Conservation (phyloP, 768 basidiomycete genomes). For the Daedalea quercina region DNA sequence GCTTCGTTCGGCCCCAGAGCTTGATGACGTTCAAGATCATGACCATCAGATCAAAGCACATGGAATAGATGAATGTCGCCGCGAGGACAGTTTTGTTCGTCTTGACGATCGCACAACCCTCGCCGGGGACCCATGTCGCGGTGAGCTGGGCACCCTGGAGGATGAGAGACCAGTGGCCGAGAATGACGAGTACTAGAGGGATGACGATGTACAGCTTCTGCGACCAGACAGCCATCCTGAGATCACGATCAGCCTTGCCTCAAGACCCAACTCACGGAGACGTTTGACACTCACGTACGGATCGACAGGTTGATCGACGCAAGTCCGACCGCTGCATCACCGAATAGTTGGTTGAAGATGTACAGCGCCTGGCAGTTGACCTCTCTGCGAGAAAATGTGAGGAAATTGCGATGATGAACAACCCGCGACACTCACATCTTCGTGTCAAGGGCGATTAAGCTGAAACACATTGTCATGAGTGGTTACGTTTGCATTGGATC, state of each 20-base stretch:
- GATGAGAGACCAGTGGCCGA: constrained; percentile 68
- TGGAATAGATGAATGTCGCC: constrained; percentile 70
- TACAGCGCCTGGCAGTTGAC: constrained; percentile 41
- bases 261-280: too few relatives aligned
- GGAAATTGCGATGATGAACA: not conserved
- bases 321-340: constrained; percentile 36
- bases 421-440: constrained; percentile 18
- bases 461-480: constrained; percentile 8
- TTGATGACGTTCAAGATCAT: constrained; percentile 56
- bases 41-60: constrained; percentile 65
- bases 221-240: constrained; percentile 60
- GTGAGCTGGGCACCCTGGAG: constrained; percentile 61
- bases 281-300: constrained; percentile 31
- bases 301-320: constrained; percentile 42
- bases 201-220: constrained; percentile 47
- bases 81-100: constrained; percentile 61
- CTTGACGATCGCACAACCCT: constrained; percentile 48
- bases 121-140: constrained; percentile 44
- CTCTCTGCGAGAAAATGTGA: constrained; percentile 24
- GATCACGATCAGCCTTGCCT: not conserved
- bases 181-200: constrained; percentile 44
- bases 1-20: constrained; percentile 34
- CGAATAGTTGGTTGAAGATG: constrained; percentile 40
- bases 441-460: constrained; percentile 32
- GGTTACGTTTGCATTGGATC: not conserved